Evolutionary conservation across 257 asterid species (phyloP), one percentile per base, ranked within the genome.

Genomic region (Solanum pinnatisectum): DNA sequence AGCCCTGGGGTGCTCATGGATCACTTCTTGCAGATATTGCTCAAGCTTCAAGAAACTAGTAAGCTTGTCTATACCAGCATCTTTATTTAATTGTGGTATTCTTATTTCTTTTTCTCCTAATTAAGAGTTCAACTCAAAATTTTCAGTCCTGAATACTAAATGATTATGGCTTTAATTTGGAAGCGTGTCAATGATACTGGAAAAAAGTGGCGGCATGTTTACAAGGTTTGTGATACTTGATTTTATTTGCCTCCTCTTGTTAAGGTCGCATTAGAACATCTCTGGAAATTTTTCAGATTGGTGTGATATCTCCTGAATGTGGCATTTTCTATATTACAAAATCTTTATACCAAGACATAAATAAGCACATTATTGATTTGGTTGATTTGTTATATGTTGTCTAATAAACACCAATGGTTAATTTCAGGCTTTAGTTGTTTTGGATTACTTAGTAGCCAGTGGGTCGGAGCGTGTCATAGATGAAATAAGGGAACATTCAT

Each of bases 1-100:
- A 97, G 91, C 95, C 98, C 68, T 96, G 99, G 99, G 99, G 98
- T 86, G 99, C 99, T 88, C 99, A 96, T 91, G 99, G 99, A 88
- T 88, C 98, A 25, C 94, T 91, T 89, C 99, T 97, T 89, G 96
- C 98, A 88, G 99, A 97, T 89, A 94, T 96, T 91, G 98, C 99
- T 59, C 96, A 97, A 89, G 96, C 98, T 82, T 88, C 98, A 40
- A 95, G 94, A 90, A 97, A 96, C 91, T 94, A 94, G 98, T 95
- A 86, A 92, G 87, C 83, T 82, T 49, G 70, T 85, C 30, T 77
- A 4, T 87, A 84, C 74, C 72, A 30, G 33, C 81, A 36, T 56
- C 27, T 59, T 87, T 68, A 49, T 88, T 60, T 76, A 46, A 70
- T 42, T 81, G 25, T 72, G 22, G 6, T 59, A 83, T 37, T 73